A percentile compares a stretch with the other conserved stretches of the same genome.
Evolutionary conservation across 495 filamentous ascomycete species (phyloP).

Genomic region (Echria macrotheca): DNA sequence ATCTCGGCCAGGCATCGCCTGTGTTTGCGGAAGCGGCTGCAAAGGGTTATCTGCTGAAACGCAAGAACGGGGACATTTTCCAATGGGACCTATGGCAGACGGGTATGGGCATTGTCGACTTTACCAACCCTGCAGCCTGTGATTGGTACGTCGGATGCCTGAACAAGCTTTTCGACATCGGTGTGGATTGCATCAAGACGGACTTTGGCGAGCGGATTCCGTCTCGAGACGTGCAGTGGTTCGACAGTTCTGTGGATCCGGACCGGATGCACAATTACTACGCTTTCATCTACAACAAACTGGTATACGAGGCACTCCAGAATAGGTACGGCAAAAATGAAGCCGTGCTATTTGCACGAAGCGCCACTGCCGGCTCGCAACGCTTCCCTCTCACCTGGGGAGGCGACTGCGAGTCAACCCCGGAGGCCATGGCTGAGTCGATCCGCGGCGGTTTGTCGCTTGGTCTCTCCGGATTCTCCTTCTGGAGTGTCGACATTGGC

Average conservation of each 20-base stretch:
- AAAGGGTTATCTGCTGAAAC: constrained; percentile 64
- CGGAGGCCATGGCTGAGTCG: constrained; percentile 68
- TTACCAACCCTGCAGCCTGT: constrained; percentile 63
- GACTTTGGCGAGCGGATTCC: constrained; percentile 72
- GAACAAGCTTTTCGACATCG: constrained; percentile 55
- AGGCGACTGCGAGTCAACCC: constrained; percentile 68
- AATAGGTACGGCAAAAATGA: constrained; percentile 51
- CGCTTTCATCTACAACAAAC: constrained; percentile 62
- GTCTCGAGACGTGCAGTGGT: constrained; percentile 53
- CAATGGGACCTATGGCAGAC: constrained; percentile 74
- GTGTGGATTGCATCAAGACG: constrained; percentile 67
- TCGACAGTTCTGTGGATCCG: constrained; percentile 50
- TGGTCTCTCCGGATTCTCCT: constrained; percentile 60
- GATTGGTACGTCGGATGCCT: constrained; percentile 56
- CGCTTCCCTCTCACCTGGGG: constrained; percentile 61
- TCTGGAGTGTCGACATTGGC: constrained; percentile 68
- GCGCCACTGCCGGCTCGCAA: constrained; percentile 62
- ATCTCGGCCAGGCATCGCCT: constrained; percentile 61
- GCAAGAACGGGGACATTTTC: constrained; percentile 63
- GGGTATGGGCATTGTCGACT: constrained; percentile 69
- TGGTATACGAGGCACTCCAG: constrained; percentile 62
- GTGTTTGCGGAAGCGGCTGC: constrained; percentile 59
- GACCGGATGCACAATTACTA: constrained; percentile 72
- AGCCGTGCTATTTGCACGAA: constrained; percentile 63
- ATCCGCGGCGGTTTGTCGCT: constrained; percentile 63